A percentile compares a stretch with the other conserved stretches of the same genome.
phyloP scores from a whole-genome alignment of 1,284 basidiomycete species.

The Apiotrichum gracile region DNA sequence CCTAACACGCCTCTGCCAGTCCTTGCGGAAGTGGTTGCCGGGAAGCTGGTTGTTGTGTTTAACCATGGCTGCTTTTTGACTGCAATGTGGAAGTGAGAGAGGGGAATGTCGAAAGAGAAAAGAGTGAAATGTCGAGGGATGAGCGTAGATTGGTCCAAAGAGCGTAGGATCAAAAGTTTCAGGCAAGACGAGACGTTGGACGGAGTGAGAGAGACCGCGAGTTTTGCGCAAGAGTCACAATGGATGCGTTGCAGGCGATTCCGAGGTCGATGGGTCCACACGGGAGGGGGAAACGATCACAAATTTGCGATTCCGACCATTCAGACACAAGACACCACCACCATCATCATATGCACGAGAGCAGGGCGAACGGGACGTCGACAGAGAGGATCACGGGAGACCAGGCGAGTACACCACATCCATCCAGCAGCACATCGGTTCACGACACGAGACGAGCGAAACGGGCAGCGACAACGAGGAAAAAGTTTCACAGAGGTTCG shows the following conservation, averaged over 20 bases:
- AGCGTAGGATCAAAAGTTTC: neutral
- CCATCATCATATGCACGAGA: neutral
- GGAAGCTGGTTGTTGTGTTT: constrained; percentile 60
- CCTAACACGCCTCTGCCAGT: constrained; percentile 60
- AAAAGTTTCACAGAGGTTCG: neutral
- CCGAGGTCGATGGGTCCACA: too few species aligned
- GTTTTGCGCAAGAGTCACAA: neutral
- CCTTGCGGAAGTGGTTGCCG: constrained; percentile 96
- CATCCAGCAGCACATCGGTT: too few species aligned
- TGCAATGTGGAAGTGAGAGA: neutral
- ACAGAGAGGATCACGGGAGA: neutral
- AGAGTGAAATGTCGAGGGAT: neutral
- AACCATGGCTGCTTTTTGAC: constrained; percentile 20
- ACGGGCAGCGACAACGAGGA: neutral
- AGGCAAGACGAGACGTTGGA: neutral
- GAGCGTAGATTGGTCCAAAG: too few species aligned
- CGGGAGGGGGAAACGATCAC: too few species aligned
- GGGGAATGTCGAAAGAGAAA: neutral
- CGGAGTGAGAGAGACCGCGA: neutral
- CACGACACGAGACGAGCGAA: too few species aligned
- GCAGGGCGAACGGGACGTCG: too few species aligned
- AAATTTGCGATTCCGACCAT: neutral
- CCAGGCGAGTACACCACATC: too few species aligned
- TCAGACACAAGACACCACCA: neutral
- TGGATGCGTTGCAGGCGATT: neutral